Conservation (phyloP, 805 yeast genomes). For the Cyberlindnera subsufficiens region DNA sequence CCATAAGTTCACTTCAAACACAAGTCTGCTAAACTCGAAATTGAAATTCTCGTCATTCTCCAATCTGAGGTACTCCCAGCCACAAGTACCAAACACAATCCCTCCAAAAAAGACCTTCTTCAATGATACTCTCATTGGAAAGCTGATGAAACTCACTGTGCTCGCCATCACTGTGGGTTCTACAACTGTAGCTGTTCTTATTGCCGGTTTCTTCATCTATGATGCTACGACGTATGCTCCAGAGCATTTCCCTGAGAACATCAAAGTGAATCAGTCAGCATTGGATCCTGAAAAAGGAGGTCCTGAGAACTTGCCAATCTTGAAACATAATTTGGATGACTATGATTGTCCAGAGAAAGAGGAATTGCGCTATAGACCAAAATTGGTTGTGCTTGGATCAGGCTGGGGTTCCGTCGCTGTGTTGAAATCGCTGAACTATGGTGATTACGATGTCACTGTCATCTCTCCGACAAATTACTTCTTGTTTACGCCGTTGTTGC, state of each 20-base stretch:
- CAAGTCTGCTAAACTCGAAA: not conserved
- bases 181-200: constrained; percentile 32
- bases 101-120: constrained; percentile 20
- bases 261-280: constrained; percentile 47
- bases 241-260: constrained; percentile 33
- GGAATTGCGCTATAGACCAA: constrained; percentile 42
- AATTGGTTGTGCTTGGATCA: constrained; percentile 56
- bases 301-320: constrained; percentile 63
- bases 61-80: not conserved
- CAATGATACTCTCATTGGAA: constrained; percentile 26
- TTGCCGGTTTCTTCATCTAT: constrained; percentile 52
- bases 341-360: constrained; percentile 46
- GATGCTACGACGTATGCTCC: constrained; percentile 60
- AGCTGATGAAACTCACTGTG: constrained; percentile 28
- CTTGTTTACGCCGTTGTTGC: constrained; percentile 63
- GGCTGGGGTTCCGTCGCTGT: constrained; percentile 71
- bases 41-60: not conserved
- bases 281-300: constrained; percentile 56
- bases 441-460: constrained; percentile 59
- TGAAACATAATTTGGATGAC: constrained; percentile 50
- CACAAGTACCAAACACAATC: constrained; percentile 18
- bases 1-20: not conserved
- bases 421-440: constrained; percentile 43
- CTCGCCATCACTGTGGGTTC: constrained; percentile 38
- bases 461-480: constrained; percentile 66